Evolutionary conservation across 139 green algal genomes (phyloP).

Genomic region (Coelastrella sp.): DNA sequence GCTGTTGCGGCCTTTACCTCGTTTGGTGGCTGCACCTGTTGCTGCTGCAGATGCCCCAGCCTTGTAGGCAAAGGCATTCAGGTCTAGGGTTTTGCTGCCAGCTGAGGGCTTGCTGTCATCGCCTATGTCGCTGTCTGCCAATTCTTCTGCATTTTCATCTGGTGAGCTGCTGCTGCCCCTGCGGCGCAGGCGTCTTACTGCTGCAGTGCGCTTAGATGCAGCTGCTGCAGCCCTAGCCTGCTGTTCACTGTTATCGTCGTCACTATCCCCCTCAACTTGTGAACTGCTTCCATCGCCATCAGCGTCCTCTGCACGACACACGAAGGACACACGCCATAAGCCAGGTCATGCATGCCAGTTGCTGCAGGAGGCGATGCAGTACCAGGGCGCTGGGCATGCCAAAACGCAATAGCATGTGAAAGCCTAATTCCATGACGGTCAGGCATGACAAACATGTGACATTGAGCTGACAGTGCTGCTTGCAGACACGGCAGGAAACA

Average conservation of each 20-base stretch:
- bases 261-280: background rate
- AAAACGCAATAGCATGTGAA: too few species aligned
- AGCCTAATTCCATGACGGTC: too few species aligned
- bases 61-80: slow-evolving; percentile 15
- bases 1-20: background rate
- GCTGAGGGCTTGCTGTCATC: background rate
- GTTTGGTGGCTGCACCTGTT: background rate
- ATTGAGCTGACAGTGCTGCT: too few species aligned
- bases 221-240: background rate
- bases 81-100: background rate
- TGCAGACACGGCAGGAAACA: too few species aligned
- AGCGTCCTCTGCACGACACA: too few species aligned
- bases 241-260: background rate
- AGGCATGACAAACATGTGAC: too few species aligned
- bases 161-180: background rate
- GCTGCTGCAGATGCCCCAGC: background rate
- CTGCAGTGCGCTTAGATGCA: background rate
- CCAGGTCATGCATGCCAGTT: too few species aligned
- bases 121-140: background rate
- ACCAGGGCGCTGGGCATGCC: too few species aligned
- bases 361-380: too few species aligned
- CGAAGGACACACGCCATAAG: too few species aligned
- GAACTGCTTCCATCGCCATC: background rate
- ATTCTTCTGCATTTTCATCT: background rate
- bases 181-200: background rate